These are phyloP conservation scores for Aspergillus olivimuriae DNA, from an alignment of 495 filamentous ascomycete genomes.

Conservation along the genomic window DNA sequence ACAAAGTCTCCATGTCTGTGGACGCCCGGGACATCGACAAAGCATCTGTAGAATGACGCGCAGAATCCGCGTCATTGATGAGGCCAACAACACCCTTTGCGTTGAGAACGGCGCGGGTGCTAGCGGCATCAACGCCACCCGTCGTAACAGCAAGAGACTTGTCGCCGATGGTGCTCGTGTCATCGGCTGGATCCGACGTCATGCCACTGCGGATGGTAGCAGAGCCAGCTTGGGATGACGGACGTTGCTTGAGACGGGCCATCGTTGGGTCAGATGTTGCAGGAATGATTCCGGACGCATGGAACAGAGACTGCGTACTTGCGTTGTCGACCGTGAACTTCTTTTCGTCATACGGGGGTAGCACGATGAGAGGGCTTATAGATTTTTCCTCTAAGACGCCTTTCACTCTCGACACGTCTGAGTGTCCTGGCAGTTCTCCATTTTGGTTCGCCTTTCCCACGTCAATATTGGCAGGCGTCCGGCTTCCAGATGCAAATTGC, in stretches of 20 bases:
- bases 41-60: constrained; percentile 24
- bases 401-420: neutral
- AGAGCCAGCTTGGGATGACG: constrained; percentile 23
- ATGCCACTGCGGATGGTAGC: constrained; percentile 27
- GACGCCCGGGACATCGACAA: constrained; percentile 15
- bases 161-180: constrained; percentile 28
- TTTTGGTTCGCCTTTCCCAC: neutral
- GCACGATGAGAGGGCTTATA: constrained; percentile 23
- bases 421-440: neutral
- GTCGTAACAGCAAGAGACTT: constrained; percentile 18
- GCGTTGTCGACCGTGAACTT: constrained; percentile 28
- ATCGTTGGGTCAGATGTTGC: constrained; percentile 19
- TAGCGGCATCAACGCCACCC: constrained; percentile 24
- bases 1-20: constrained; percentile 3
- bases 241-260: constrained; percentile 14
- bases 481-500: neutral
- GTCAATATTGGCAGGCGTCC: neutral
- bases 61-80: constrained; percentile 13
- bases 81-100: constrained; percentile 24
- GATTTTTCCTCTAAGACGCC: constrained; percentile 9
- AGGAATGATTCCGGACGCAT: constrained; percentile 25
- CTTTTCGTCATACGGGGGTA: constrained; percentile 25
- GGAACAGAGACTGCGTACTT: constrained; percentile 32
- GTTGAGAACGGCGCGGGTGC: constrained; percentile 31
- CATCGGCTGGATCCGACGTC: constrained; percentile 24